A percentile compares a stretch with the other conserved stretches of the same genome.
These are phyloP conservation scores for Leccinum uliginosum DNA, from an alignment of 768 basidiomycete genomes.

Conservation along the genomic window DNA sequence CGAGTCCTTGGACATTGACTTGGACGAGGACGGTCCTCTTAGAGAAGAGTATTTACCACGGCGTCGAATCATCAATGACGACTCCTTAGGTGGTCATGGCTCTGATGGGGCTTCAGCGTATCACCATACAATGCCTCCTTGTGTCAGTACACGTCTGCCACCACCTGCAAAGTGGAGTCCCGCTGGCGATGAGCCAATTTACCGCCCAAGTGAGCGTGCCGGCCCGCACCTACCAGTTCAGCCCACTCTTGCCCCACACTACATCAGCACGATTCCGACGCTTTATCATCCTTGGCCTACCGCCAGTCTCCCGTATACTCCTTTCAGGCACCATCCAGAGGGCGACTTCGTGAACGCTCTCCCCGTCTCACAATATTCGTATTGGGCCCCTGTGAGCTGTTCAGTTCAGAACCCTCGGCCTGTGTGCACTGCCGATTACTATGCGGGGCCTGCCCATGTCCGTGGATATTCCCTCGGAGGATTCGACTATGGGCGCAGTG, in stretches of 20 bases:
- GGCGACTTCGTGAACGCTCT: constrained; percentile 13
- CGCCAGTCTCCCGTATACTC: constrained; percentile 10
- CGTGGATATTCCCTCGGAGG: constrained; percentile 59
- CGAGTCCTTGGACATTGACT: constrained; percentile 66
- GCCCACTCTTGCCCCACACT: constrained; percentile 40
- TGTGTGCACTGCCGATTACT: constrained; percentile 49
- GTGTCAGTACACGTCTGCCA: constrained; percentile 42
- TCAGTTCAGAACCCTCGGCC: constrained; percentile 54
- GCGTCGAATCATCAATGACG: constrained; percentile 41
- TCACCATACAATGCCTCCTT: constrained; percentile 8
- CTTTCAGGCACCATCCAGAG: constrained; percentile 21
- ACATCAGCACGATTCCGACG: constrained; percentile 28
- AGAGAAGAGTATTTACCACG: constrained; percentile 77
- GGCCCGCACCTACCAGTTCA: constrained; percentile 65
- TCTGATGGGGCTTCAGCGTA: constrained; percentile 1
- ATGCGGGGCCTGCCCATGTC: constrained; percentile 43
- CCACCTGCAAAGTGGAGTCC: constrained; percentile 83
- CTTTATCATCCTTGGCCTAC: constrained; percentile 29
- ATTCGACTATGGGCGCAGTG: constrained; percentile 50
- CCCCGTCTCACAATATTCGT: constrained; percentile 17
- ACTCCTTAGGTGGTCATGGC: not conserved
- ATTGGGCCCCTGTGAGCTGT: constrained; percentile 25
- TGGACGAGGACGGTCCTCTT: constrained; percentile 80
- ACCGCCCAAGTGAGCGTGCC: constrained; percentile 47
- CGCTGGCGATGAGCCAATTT: constrained; percentile 70